A percentile compares a stretch with the other conserved stretches of the same genome.
Conservation (phyloP, 179 eudicot species). For the Vitellaria paradoxa region DNA sequence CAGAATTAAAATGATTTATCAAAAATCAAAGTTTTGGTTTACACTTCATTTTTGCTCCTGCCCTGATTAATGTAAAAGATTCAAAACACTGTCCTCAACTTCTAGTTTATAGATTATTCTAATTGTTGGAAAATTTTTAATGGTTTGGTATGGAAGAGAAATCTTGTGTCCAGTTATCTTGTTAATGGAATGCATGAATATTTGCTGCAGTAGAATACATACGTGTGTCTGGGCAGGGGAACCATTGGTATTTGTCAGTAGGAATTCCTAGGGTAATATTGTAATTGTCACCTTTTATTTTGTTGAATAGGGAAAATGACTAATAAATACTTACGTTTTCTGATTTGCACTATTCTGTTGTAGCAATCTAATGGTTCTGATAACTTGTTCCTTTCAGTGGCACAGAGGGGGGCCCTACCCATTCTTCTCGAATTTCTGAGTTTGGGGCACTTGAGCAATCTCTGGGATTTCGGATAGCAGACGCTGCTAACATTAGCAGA, state of each 20-base stretch:
- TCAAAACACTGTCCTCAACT: neutral
- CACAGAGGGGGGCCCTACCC: slow-evolving; percentile 41
- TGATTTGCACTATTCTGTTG: neutral
- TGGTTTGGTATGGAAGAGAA: neutral
- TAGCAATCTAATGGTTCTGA: slow-evolving; percentile 7
- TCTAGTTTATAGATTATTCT: neutral
- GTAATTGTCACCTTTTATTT: neutral
- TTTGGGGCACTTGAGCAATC: slow-evolving; percentile 65
- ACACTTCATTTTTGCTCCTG: neutral
- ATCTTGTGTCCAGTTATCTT: neutral
- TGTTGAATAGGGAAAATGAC: neutral
- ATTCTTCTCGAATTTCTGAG: slow-evolving; percentile 48
- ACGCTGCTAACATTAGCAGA: slow-evolving; percentile 51
- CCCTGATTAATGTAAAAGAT: neutral
- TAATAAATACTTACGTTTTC: neutral
- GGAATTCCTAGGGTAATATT: slow-evolving; percentile 1
- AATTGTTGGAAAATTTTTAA: neutral
- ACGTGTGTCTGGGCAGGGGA: neutral
- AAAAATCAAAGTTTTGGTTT: neutral
- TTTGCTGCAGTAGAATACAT: neutral
- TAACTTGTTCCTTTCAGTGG: slow-evolving; percentile 43
- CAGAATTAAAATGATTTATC: neutral
- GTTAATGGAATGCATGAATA: neutral
- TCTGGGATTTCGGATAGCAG: slow-evolving; percentile 58
- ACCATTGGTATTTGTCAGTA: neutral